Evolutionary conservation across 371 early-diverging fungal species (phyloP), one percentile per base, ranked within the genome.

Genomic region (Mucor plumbeus): DNA sequence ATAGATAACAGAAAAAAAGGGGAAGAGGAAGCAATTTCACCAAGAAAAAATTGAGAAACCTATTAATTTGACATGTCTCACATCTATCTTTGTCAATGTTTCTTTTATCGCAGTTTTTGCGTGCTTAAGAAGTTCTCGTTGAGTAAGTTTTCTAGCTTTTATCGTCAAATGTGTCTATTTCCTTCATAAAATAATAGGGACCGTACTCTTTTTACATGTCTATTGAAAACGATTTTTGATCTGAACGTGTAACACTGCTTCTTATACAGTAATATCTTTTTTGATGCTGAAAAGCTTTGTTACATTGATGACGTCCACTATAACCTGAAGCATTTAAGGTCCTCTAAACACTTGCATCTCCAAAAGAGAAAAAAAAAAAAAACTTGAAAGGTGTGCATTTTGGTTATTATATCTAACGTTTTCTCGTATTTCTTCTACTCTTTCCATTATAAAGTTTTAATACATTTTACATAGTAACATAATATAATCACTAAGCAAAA

Each of bases 401-500:
- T 26, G 26, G 26, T 26, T 26, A 26, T 33, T 55, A 31, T 35
- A 35, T 35, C 35, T 33, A 55, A 55, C 35, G 31, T 21, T 48
- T 61, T 47, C 44, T 47, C 38, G 38, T 38, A 38, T 61, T 33
- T 60, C 34, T 60, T 38, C 38, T 11, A 38, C 14, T 60, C 44
- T 47, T 39, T 19, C 39, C 17, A 5, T 33, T 14, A 33, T n/a
- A 48, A 55, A 35, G 35, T 5, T 55, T 55, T 33, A 35, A 50
- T 4, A 7, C 7, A 3, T 5, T 50, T 19, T 50, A 21, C 17
- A 26, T 50, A 6, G 26, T 21, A 50, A 50, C 50, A 34, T 34
- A 15, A 55, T 58, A 56, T 33, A 10, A 58, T 58, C 58, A 21
- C 56, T 35, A 53, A 31, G 39, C 9, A 63, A 31, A 48, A 71